Conservation (phyloP, 1,284 basidiomycete species). For the Uromyces viciae-fabae region DNA sequence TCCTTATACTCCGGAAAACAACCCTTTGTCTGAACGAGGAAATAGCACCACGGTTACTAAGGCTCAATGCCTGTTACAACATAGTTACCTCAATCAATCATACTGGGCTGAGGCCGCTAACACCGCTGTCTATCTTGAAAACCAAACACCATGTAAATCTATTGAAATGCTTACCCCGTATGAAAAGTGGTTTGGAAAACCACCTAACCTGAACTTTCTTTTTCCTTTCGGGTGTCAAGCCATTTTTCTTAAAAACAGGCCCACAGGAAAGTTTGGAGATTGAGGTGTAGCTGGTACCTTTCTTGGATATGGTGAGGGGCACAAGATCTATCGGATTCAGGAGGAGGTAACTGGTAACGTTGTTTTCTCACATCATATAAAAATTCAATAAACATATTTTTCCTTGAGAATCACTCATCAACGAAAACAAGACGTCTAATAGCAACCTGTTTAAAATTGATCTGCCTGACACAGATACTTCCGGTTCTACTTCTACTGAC, state of each 20-base stretch:
- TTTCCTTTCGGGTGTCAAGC: background rate
- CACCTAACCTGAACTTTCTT: background rate
- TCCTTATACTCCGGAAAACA: conserved; percentile 56
- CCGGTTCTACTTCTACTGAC: too few species aligned
- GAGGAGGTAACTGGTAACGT: background rate
- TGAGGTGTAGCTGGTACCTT: background rate
- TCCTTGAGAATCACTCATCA: background rate
- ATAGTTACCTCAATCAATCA: conserved; percentile 6
- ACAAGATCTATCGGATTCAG: background rate
- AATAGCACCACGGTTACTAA: conserved; percentile 52
- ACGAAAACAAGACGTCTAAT: too few species aligned
- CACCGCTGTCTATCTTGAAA: background rate
- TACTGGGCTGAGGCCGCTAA: background rate
- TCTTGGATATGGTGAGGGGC: background rate
- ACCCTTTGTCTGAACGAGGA: conserved; percentile 52
- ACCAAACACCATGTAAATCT: background rate
- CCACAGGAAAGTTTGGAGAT: background rate
- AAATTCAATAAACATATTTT: background rate
- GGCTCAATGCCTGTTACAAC: conserved; percentile 51
- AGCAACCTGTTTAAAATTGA: background rate
- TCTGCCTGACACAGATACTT: background rate
- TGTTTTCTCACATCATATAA: conserved; percentile 1
- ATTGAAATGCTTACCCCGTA: background rate
- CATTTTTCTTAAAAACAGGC: background rate
- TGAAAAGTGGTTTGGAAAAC: background rate